Percentiles rank a stretch among this genome's conserved stretches.
Conservation (phyloP, 768 basidiomycete genomes). For the Paxillus ammoniavirescens region DNA sequence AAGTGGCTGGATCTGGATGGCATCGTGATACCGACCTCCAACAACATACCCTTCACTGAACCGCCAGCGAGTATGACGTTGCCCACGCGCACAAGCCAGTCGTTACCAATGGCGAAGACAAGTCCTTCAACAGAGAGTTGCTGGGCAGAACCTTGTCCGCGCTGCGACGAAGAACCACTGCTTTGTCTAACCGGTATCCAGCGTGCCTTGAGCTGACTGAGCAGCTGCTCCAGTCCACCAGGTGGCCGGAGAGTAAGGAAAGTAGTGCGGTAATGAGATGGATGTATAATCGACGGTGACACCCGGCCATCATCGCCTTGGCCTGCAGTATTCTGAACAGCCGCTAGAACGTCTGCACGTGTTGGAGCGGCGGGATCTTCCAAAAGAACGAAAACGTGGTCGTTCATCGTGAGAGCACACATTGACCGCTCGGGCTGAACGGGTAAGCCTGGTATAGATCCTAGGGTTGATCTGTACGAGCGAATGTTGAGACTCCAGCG, state of each 20-base stretch:
- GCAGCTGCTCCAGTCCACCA: constrained; percentile 70
- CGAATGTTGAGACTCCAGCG: constrained; percentile 70
- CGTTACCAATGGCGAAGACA: constrained; percentile 73
- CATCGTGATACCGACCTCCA: constrained; percentile 54
- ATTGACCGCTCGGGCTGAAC: constrained; percentile 63
- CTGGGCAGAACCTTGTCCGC: constrained; percentile 50
- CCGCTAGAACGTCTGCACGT: constrained; percentile 51
- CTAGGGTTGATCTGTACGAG: constrained; percentile 73
- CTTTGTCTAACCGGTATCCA: constrained; percentile 71
- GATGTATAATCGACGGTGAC: constrained; percentile 22
- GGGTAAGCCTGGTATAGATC: constrained; percentile 50
- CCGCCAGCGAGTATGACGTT: constrained; percentile 77
- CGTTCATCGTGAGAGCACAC: constrained; percentile 75
- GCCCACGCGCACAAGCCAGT: constrained; percentile 80
- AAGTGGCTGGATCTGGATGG: not conserved
- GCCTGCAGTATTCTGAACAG: constrained; percentile 40
- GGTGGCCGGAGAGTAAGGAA: constrained; percentile 76
- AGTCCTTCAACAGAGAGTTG: constrained; percentile 74
- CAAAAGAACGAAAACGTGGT: constrained; percentile 75
- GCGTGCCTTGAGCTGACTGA: constrained; percentile 70
- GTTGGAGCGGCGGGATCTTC: constrained; percentile 75
- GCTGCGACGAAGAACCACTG: constrained; percentile 35
- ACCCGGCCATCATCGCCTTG: constrained; percentile 12
- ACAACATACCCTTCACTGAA: constrained; percentile 76
- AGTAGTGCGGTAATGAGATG: constrained; percentile 68